These are phyloP conservation scores for Vitis riparia DNA, from an alignment of 164 flowering plant genomes.

Conservation along the genomic window DNA sequence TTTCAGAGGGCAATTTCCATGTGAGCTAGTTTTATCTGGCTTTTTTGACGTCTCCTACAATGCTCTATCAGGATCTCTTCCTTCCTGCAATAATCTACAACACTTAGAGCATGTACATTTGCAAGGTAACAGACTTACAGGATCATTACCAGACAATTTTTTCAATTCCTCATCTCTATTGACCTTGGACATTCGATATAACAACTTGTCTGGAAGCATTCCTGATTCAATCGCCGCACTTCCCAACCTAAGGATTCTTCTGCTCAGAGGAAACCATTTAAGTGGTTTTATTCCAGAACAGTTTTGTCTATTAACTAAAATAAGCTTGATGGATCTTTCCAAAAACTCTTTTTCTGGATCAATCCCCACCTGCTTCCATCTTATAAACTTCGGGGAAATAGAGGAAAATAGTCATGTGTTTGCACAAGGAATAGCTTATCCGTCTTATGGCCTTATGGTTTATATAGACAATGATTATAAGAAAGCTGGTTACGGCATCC, in stretches of 20 bases:
- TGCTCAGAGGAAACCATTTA: not conserved
- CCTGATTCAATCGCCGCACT: not conserved
- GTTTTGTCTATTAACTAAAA: not conserved
- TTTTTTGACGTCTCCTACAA: not conserved
- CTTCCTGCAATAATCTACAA: not conserved
- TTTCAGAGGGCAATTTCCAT: not conserved
- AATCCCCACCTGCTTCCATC: conserved; percentile 5
- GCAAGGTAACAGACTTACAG: not conserved
- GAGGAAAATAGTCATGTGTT: not conserved
- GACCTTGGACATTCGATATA: conserved; percentile 1
- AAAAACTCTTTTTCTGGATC: not conserved
- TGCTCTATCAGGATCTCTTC: not conserved
- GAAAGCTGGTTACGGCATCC: not conserved
- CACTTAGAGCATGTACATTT: not conserved
- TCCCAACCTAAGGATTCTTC: conserved; percentile 1
- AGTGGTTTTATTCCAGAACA: conserved; percentile 3
- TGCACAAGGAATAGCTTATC: not conserved
- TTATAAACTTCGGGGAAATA: not conserved
- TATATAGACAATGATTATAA: not conserved
- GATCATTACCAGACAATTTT: not conserved
- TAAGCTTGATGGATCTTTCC: conserved; percentile 10
- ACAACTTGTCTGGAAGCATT: conserved; percentile 3
- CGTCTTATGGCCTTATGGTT: not conserved
- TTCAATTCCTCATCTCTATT: not conserved
- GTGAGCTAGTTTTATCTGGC: not conserved